Percentiles rank a stretch among this genome's conserved stretches.
phyloP scores from a whole-genome alignment of 306 rosid genomes.

The Gleditsia sinensis region DNA sequence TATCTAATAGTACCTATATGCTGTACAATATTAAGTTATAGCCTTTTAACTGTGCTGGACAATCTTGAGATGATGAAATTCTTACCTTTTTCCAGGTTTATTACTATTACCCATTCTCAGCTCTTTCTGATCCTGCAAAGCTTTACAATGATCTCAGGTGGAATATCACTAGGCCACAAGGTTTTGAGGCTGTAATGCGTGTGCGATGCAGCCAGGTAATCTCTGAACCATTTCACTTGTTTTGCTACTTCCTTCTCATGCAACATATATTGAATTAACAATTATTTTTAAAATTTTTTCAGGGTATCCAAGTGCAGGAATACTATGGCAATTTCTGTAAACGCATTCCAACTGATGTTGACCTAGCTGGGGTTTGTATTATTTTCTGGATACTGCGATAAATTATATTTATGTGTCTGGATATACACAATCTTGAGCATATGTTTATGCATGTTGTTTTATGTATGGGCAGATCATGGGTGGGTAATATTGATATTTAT shows the following conservation, averaged over 20 bases:
- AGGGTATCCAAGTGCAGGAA: conserved; percentile 98
- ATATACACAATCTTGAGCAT: conserved; percentile 5
- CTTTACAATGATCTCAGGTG: conserved; percentile 98
- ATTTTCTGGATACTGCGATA: conserved; percentile 33
- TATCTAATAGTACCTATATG: background rate
- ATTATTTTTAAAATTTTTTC: conserved; percentile 35
- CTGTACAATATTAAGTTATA: background rate
- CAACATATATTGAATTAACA: conserved; percentile 9
- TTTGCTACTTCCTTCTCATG: conserved; percentile 21
- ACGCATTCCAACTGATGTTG: conserved; percentile 95
- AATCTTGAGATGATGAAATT: conserved; percentile 18
- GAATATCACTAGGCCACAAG: conserved; percentile 97
- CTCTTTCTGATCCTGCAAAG: conserved; percentile 90
- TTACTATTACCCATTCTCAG: conserved; percentile 94
- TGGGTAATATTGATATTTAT: conserved; percentile 27
- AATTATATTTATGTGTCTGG: conserved; percentile 10
- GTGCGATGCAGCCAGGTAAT: conserved; percentile 98
- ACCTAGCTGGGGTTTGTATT: conserved; percentile 88
- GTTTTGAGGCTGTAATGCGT: conserved; percentile 98
- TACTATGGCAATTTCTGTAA: conserved; percentile 91
- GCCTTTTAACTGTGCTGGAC: background rate
- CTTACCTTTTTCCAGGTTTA: conserved; percentile 65
- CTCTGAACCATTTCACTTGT: conserved; percentile 16
- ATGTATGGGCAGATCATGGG: conserved; percentile 18
- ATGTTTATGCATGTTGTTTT: background rate